phyloP scores from a whole-genome alignment of 768 basidiomycete genomes.

The Tylopilus plumbeoviolaceoides region DNA sequence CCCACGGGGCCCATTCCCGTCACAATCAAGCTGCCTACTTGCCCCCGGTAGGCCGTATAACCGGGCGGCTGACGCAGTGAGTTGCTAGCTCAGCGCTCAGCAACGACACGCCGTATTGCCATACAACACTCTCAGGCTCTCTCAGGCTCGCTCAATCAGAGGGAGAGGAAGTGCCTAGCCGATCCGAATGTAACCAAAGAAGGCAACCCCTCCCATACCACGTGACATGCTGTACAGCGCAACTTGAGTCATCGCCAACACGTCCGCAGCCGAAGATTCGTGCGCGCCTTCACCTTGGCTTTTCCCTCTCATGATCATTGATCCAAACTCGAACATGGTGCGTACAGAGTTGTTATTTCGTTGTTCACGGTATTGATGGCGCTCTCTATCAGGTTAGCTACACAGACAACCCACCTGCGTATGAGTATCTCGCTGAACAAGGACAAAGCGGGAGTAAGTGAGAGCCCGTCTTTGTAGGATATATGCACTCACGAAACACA shows the following conservation, averaged over 20 bases:
- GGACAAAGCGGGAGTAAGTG: slow-evolving; percentile 27
- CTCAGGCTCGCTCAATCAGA: too few relatives aligned
- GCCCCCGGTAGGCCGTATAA: too few relatives aligned
- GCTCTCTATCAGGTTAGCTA: slow-evolving; percentile 12
- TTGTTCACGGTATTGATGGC: not conserved
- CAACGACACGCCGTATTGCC: too few relatives aligned
- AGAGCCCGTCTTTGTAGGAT: not conserved
- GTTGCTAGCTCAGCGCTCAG: too few relatives aligned
- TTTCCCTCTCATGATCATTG: slow-evolving; percentile 22
- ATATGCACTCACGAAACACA: not conserved
- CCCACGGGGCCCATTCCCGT: too few relatives aligned
- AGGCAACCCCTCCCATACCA: slow-evolving; percentile 9
- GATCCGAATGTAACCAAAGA: slow-evolving; percentile 3
- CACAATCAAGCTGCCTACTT: too few relatives aligned
- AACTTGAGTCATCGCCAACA: not conserved
- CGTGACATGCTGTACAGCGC: slow-evolving; percentile 12
- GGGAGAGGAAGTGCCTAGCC: too few relatives aligned
- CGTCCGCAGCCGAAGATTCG: slow-evolving; percentile 13
- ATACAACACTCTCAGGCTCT: too few relatives aligned
- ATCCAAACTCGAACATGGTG: slow-evolving; percentile 27
- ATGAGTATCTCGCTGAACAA: slow-evolving; percentile 37
- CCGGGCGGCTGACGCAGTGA: too few relatives aligned
- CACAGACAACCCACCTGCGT: slow-evolving; percentile 46
- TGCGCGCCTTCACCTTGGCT: not conserved
- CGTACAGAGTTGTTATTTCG: not conserved